Evolutionary conservation across 108 stramenopile genomes (phyloP).

Genomic region (Nannochloropsis granulata): DNA sequence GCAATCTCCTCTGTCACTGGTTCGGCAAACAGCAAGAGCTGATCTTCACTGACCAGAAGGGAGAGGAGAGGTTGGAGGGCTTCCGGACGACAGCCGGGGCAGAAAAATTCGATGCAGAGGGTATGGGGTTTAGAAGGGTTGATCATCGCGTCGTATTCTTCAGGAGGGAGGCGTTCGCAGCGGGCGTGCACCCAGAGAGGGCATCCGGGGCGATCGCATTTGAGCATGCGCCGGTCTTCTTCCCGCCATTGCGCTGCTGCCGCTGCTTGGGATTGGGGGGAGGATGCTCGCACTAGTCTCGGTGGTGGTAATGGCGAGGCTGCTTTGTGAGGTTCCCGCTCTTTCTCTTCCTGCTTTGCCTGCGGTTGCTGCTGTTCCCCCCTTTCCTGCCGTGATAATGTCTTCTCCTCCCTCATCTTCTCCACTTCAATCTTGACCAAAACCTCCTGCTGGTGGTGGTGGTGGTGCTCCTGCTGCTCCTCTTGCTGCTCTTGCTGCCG

Average conservation of each 20-base stretch:
- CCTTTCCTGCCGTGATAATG: too few species aligned
- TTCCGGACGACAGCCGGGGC: slow-evolving; percentile 9
- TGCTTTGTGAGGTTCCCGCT: slow-evolving; percentile 3
- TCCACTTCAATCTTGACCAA: background rate
- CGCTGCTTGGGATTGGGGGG: slow-evolving; percentile 21
- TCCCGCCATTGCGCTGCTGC: slow-evolving; percentile 40
- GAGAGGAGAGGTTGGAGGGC: slow-evolving; percentile 26
- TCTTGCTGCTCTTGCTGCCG: background rate
- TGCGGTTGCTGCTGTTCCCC: background rate
- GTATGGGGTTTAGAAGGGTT: background rate
- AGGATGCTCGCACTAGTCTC: background rate
- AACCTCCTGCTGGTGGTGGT: background rate
- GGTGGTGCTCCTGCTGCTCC: background rate
- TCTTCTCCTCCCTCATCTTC: background rate
- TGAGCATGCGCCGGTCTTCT: slow-evolving; percentile 51
- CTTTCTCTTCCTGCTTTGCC: slow-evolving; percentile 26
- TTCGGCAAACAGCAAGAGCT: slow-evolving; percentile 47
- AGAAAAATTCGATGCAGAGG: slow-evolving; percentile 4
- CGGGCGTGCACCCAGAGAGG: slow-evolving; percentile 58
- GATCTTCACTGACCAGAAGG: slow-evolving; percentile 45
- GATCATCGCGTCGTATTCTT: slow-evolving; percentile 1
- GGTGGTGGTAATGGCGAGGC: slow-evolving; percentile 35
- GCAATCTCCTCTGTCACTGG: slow-evolving; percentile 67
- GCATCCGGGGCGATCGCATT: slow-evolving; percentile 47
- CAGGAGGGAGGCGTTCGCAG: slow-evolving; percentile 43